Conservation (phyloP, 495 filamentous ascomycete genomes). For the Evernia prunastri region DNA sequence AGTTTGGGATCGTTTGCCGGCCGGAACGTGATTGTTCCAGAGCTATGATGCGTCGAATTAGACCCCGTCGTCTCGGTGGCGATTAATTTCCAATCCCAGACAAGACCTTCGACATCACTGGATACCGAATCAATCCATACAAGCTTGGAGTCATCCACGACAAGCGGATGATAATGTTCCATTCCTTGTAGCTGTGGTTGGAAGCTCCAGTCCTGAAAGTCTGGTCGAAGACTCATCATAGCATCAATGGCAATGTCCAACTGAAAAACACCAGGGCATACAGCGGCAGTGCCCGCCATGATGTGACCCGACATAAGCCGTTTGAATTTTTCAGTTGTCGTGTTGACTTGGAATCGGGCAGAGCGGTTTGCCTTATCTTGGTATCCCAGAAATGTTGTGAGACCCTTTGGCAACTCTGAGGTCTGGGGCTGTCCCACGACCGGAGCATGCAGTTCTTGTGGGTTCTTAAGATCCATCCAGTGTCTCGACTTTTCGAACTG, state of each 20-base stretch:
- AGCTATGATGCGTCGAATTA: constrained; percentile 28
- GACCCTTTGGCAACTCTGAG: constrained; percentile 26
- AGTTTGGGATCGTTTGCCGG: constrained; percentile 27
- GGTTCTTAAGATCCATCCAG: constrained; percentile 30
- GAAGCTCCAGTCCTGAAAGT: constrained; percentile 16
- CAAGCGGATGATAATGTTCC: constrained; percentile 38
- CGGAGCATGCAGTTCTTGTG: no score
- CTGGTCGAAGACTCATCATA: constrained; percentile 35
- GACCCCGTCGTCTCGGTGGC: no score
- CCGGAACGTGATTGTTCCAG: constrained; percentile 31
- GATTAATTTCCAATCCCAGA: constrained; percentile 29
- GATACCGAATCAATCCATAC: constrained; percentile 37
- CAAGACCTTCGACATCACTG: constrained; percentile 17
- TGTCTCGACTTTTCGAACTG: constrained; percentile 35
- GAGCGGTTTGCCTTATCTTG: constrained; percentile 32
- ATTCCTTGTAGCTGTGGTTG: constrained; percentile 36
- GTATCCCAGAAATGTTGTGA: constrained; percentile 41
- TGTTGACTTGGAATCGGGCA: constrained; percentile 46
- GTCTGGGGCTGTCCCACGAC: no score
- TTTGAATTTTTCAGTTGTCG: constrained; percentile 34
- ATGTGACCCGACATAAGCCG: constrained; percentile 38
- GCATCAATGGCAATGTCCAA: constrained; percentile 46
- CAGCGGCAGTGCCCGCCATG: constrained; percentile 42
- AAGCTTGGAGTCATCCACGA: constrained; percentile 33
- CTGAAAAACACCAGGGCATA: constrained; percentile 43